Percentiles rank a stretch among this genome's conserved stretches.
phyloP scores from a whole-genome alignment of 2,329 filamentous ascomycete species.

The Trichophaea hybrida region DNA sequence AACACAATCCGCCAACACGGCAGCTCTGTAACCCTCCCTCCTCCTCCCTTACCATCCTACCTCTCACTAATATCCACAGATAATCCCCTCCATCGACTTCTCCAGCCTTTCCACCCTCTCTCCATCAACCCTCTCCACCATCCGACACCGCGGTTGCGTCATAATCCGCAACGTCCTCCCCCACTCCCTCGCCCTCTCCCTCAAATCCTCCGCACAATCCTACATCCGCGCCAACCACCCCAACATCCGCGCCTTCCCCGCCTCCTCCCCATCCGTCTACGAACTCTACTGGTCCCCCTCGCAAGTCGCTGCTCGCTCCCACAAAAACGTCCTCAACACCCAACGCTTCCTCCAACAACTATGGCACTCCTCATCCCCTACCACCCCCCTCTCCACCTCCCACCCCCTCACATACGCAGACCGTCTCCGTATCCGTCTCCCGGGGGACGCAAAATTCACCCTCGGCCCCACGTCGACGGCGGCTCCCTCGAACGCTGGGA shows the following conservation, averaged over 20 bases:
- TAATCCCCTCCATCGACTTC: slow-evolving; percentile 4
- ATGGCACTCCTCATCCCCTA: slow-evolving; percentile 42
- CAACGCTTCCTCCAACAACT: slow-evolving; percentile 50
- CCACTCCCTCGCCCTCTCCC: slow-evolving; percentile 46
- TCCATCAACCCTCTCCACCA: slow-evolving; percentile 33
- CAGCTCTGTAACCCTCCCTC: background rate
- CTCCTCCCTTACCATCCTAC: background rate
- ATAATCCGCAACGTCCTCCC: slow-evolving; percentile 54
- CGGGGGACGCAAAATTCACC: slow-evolving; percentile 55
- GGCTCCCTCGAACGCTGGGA: slow-evolving; percentile 67
- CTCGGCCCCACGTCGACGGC: slow-evolving; percentile 58
- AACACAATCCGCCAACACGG: slow-evolving; percentile 25
- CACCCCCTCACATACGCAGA: slow-evolving; percentile 56
- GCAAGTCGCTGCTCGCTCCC: slow-evolving; percentile 52
- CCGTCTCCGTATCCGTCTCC: slow-evolving; percentile 54
- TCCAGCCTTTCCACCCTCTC: slow-evolving; percentile 26
- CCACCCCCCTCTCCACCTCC: slow-evolving; percentile 40
- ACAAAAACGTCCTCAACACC: slow-evolving; percentile 47
- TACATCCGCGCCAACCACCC: slow-evolving; percentile 50
- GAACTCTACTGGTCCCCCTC: slow-evolving; percentile 62
- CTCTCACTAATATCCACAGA: background rate
- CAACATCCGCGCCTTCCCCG: slow-evolving; percentile 49
- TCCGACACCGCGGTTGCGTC: slow-evolving; percentile 46
- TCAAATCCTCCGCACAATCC: slow-evolving; percentile 49
- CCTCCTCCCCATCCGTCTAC: slow-evolving; percentile 53